These are phyloP conservation scores for Cercospora sesami DNA, from an alignment of 2,329 filamentous ascomycete genomes.

Conservation along the genomic window DNA sequence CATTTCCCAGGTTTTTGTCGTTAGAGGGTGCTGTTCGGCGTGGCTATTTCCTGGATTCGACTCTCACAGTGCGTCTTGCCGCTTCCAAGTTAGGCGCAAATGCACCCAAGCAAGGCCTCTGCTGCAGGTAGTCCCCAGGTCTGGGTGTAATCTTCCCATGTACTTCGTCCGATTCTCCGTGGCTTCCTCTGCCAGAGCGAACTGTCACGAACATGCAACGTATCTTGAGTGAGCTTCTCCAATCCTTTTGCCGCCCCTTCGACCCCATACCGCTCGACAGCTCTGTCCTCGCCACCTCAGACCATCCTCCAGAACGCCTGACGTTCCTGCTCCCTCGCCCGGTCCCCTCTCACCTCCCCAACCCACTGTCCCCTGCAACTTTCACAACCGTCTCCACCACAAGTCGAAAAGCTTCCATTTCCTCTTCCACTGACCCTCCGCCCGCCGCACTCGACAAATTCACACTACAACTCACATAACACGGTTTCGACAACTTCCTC, in stretches of 20 bases:
- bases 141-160: not conserved
- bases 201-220: not conserved
- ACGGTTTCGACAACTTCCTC: constrained; percentile 68
- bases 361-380: not conserved
- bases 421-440: constrained; percentile 83
- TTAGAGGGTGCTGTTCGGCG: not conserved
- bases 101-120: not conserved
- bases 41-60: not conserved
- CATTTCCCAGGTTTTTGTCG: not conserved
- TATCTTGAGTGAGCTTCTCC: not conserved
- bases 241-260: not conserved
- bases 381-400: constrained; percentile 69
- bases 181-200: not conserved
- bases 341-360: not conserved
- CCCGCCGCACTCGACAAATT: constrained; percentile 71
- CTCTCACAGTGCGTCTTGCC: not conserved
- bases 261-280: not conserved
- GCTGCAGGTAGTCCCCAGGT: not conserved
- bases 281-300: not conserved
- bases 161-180: not conserved
- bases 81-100: not conserved
- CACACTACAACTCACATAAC: constrained; percentile 90
- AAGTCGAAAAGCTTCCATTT: constrained; percentile 81
- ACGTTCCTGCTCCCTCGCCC: too few species aligned
- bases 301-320: not conserved